Percentiles rank a stretch among this genome's conserved stretches.
Evolutionary conservation across 768 basidiomycete species (phyloP).

Genomic region (Lactarius quietus): DNA sequence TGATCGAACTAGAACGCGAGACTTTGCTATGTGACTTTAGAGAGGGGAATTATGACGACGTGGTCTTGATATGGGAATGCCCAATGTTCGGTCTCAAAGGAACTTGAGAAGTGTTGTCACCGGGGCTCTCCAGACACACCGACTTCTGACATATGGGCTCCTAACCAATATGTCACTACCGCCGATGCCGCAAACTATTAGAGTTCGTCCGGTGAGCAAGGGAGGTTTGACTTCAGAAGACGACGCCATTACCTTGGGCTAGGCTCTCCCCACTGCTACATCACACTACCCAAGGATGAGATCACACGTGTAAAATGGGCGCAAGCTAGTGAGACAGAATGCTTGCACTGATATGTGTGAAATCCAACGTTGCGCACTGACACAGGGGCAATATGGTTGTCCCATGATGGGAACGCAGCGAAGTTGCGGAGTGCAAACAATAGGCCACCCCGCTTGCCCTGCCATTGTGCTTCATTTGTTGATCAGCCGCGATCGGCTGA

Average conservation of each 20-base stretch:
- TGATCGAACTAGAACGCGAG: slow-evolving; percentile 11
- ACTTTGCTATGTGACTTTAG: slow-evolving; percentile 4
- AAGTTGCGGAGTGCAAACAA: neutral
- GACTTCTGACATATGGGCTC: slow-evolving; percentile 1
- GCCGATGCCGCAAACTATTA: slow-evolving; percentile 1
- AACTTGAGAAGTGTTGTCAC: neutral
- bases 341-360: neutral
- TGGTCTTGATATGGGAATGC: slow-evolving; percentile 3
- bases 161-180: neutral
- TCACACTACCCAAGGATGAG: slow-evolving; percentile 1
- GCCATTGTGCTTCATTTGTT: neutral
- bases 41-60: slow-evolving; percentile 4
- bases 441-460: neutral
- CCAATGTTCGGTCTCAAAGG: neutral
- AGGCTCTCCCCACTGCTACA: neutral
- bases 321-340: neutral
- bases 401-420: neutral
- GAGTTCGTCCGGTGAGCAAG: slow-evolving; percentile 6
- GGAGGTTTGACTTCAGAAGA: neutral
- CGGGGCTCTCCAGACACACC: neutral
- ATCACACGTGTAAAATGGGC: neutral
- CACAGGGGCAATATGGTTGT: neutral
- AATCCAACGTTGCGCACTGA: neutral
- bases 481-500: slow-evolving; percentile 11
- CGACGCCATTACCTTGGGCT: slow-evolving; percentile 4